phyloP scores from a whole-genome alignment of 306 rosid genomes.

The Senna siamea region DNA sequence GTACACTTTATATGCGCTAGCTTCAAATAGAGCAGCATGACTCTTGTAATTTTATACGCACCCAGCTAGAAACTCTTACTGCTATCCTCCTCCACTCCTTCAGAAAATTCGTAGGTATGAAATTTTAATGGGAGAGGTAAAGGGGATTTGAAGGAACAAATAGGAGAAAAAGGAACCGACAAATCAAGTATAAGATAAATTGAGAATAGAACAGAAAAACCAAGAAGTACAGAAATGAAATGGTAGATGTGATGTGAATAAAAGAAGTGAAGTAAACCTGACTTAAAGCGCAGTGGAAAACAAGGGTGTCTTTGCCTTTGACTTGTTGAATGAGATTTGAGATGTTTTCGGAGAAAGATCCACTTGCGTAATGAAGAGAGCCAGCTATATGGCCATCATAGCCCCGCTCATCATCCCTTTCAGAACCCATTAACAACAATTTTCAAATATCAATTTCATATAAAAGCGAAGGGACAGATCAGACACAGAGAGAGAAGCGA shows the following conservation, averaged over 20 bases:
- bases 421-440: not conserved
- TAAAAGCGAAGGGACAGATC: not conserved
- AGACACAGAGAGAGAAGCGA: not conserved
- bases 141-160: not conserved
- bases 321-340: slow-evolving; percentile 63
- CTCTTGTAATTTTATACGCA: not conserved
- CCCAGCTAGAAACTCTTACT: not conserved
- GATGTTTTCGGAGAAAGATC: slow-evolving; percentile 62
- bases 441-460: not conserved
- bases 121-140: not conserved
- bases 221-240: not conserved
- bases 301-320: slow-evolving; percentile 82
- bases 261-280: slow-evolving; percentile 45
- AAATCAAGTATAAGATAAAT: not conserved
- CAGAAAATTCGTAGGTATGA: not conserved
- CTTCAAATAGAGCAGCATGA: not conserved
- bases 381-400: slow-evolving; percentile 80
- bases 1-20: not conserved
- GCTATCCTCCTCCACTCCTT: not conserved
- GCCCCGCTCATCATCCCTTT: slow-evolving; percentile 79
- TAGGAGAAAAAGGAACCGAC: not conserved
- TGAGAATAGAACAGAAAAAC: not conserved
- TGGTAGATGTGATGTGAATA: not conserved
- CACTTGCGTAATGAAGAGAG: slow-evolving; percentile 74
- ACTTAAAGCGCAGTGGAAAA: slow-evolving; percentile 88